A percentile compares a stretch with the other conserved stretches of the same genome.
These are phyloP conservation scores for Peterozyma toletana DNA, from an alignment of 805 yeast genomes.

Conservation along the genomic window DNA sequence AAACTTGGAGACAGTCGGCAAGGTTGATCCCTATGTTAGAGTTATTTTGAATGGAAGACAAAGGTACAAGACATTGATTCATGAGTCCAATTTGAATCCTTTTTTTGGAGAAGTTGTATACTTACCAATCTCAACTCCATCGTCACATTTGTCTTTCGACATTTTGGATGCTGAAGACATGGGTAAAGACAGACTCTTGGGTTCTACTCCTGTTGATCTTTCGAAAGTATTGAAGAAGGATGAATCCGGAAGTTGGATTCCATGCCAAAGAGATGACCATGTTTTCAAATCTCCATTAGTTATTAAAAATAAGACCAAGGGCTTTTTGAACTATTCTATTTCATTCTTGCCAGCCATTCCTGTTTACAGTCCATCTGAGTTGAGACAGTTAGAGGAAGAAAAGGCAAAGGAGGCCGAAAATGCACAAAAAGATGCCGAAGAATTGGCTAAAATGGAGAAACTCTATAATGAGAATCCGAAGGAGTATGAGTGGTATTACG, in stretches of 20 bases:
- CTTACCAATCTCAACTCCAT: slow-evolving; percentile 53
- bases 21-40: slow-evolving; percentile 68
- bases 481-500: slow-evolving; percentile 55
- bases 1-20: slow-evolving; percentile 60
- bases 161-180: slow-evolving; percentile 62
- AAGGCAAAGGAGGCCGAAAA: slow-evolving; percentile 29
- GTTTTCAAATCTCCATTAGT: slow-evolving; percentile 25
- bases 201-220: slow-evolving; percentile 44
- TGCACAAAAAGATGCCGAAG: slow-evolving; percentile 28
- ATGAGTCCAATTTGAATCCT: slow-evolving; percentile 49
- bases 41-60: slow-evolving; percentile 51
- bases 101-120: slow-evolving; percentile 51
- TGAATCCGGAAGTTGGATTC: slow-evolving; percentile 32
- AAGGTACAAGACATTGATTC: slow-evolving; percentile 46
- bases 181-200: slow-evolving; percentile 59
- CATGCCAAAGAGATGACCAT: slow-evolving; percentile 18
- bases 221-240: slow-evolving; percentile 41
- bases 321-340: slow-evolving; percentile 44
- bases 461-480: slow-evolving; percentile 49
- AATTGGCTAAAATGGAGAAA: slow-evolving; percentile 42
- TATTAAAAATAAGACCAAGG: slow-evolving; percentile 34
- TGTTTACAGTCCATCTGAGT: slow-evolving; percentile 52
- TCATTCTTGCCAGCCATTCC: slow-evolving; percentile 63
- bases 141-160: slow-evolving; percentile 51
- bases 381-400: slow-evolving; percentile 36